Evolutionary conservation across 176 grass and related monocot genomes (phyloP).

Genomic region (Oryza meridionalis): DNA sequence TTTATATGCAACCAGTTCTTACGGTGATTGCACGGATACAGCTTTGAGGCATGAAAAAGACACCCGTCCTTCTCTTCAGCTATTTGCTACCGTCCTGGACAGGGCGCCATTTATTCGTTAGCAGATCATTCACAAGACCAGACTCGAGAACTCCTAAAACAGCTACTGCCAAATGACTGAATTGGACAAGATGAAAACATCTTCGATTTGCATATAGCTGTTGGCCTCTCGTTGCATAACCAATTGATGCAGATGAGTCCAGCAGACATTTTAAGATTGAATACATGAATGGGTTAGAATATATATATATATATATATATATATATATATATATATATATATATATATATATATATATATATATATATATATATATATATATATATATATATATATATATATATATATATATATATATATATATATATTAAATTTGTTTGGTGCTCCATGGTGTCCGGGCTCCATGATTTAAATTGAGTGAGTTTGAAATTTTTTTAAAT

Average conservation of each 20-base stretch:
- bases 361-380: no score
- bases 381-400: no score
- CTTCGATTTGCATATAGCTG: neutral
- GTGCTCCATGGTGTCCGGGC: no score
- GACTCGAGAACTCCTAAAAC: neutral
- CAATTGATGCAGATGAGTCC: neutral
- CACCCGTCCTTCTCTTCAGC: constrained; percentile 34
- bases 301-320: no score
- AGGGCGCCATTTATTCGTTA: neutral
- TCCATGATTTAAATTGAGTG: no score
- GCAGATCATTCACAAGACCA: neutral
- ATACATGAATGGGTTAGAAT: neutral
- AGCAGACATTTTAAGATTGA: no score
- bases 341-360: no score
- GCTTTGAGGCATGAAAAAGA: neutral
- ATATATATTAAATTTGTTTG: no score
- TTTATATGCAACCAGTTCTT: neutral
- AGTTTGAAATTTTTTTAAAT: no score
- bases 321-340: no score
- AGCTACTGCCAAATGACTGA: neutral
- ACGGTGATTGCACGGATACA: neutral
- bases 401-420: no score
- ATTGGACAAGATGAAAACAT: neutral
- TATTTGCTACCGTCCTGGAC: neutral
- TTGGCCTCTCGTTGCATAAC: neutral